Evolutionary conservation across 2,329 filamentous ascomycete genomes (phyloP).

Genomic region (Myriosclerotinia curreyana): DNA sequence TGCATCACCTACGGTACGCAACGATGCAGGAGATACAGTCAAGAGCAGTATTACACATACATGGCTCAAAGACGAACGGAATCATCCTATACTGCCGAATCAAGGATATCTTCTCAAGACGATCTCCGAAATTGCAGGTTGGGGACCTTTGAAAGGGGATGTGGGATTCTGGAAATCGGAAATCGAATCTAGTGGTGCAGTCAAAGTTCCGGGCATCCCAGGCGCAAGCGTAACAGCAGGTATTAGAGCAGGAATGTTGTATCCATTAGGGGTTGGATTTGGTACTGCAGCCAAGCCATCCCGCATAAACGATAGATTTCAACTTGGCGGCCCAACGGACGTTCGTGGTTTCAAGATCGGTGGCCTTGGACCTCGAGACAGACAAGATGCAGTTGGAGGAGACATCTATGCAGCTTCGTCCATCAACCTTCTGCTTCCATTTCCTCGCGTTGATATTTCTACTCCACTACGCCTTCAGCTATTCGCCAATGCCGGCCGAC

Average conservation of each 20-base stretch:
- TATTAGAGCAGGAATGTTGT: conserved; percentile 77
- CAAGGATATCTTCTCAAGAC: conserved; percentile 78
- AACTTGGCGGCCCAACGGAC: conserved; percentile 90
- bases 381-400: conserved; percentile 80
- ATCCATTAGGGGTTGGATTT: conserved; percentile 69
- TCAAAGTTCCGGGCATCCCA: conserved; percentile 65
- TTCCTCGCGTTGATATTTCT: conserved; percentile 77
- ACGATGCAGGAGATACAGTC: conserved; percentile 84
- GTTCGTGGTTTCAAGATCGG: conserved; percentile 90
- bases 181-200: conserved; percentile 71
- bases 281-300: conserved; percentile 58
- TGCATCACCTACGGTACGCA: conserved; percentile 77
- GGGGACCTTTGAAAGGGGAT: conserved; percentile 79
- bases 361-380: conserved; percentile 85
- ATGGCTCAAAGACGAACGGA: conserved; percentile 75
- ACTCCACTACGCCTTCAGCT: conserved; percentile 83
- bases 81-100: conserved; percentile 81
- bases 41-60: conserved; percentile 84
- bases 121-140: conserved; percentile 79
- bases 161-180: conserved; percentile 95
- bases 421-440: conserved; percentile 77
- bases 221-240: conserved; percentile 75
- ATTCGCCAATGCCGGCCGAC: conserved; percentile 85
- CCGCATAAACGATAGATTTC: conserved; percentile 89
- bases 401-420: conserved; percentile 90